A percentile compares a stretch with the other conserved stretches of the same genome.
Evolutionary conservation across 768 basidiomycete species (phyloP).

Genomic region (Termitomyces sp.): DNA sequence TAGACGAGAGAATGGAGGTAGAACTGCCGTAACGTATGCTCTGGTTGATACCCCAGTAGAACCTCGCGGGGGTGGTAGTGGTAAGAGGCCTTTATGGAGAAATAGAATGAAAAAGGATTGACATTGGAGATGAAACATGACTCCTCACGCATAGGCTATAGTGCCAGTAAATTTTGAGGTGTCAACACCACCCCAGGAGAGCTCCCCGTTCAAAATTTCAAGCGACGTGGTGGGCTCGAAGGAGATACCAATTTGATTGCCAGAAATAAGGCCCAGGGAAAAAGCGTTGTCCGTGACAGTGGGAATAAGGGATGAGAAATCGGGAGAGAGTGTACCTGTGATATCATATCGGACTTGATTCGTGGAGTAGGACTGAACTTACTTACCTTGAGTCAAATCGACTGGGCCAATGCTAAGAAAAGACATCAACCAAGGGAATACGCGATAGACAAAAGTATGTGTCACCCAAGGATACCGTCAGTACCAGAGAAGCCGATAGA

Average conservation of each 20-base stretch:
- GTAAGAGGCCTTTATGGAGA: slow-evolving; percentile 35
- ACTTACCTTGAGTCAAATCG: slow-evolving; percentile 41
- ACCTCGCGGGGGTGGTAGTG: slow-evolving; percentile 33
- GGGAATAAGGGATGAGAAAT: slow-evolving; percentile 27
- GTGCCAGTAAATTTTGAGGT: slow-evolving; percentile 34
- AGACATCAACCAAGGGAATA: not conserved
- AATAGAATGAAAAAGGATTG: not conserved
- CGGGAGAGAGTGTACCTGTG: slow-evolving; percentile 27
- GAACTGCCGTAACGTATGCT: slow-evolving; percentile 43
- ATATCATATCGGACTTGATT: not conserved
- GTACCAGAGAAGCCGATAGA: slow-evolving; percentile 40
- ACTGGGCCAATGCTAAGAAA: slow-evolving; percentile 52
- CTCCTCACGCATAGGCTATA: slow-evolving; percentile 35
- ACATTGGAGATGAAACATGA: not conserved
- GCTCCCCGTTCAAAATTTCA: slow-evolving; percentile 39
- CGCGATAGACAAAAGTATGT: slow-evolving; percentile 4
- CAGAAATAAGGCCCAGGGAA: slow-evolving; percentile 28
- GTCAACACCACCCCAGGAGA: slow-evolving; percentile 50
- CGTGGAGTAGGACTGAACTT: not conserved
- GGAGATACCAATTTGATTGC: slow-evolving; percentile 41
- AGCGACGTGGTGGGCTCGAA: slow-evolving; percentile 41
- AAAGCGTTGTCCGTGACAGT: slow-evolving; percentile 56
- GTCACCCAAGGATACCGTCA: slow-evolving; percentile 63
- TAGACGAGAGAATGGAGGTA: slow-evolving; percentile 35
- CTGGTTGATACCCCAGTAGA: slow-evolving; percentile 60